A percentile compares a stretch with the other conserved stretches of the same genome.
phyloP scores from a whole-genome alignment of 2,329 filamentous ascomycete species.

The Phialocephala subalpina region DNA sequence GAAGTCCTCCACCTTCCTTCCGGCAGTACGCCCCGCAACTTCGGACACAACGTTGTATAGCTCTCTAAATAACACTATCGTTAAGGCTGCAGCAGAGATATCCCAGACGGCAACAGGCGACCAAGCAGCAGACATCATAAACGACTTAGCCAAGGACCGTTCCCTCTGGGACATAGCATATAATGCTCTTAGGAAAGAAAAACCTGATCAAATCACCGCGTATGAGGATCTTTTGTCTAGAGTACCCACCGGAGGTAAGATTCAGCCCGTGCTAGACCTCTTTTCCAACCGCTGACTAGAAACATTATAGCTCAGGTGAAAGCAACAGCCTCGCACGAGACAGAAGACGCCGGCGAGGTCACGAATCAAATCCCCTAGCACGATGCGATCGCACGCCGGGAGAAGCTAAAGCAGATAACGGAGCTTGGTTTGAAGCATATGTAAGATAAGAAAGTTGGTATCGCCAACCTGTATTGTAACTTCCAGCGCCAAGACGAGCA shows the following conservation, averaged over 20 bases:
- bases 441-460: slow-evolving; percentile 31
- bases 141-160: background rate
- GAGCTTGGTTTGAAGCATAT: slow-evolving; percentile 23
- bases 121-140: background rate
- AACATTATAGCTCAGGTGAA: slow-evolving; percentile 16
- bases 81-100: background rate
- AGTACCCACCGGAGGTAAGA: slow-evolving; percentile 4
- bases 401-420: slow-evolving; percentile 21
- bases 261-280: background rate
- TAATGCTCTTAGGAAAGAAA: slow-evolving; percentile 10
- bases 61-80: background rate
- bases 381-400: slow-evolving; percentile 19
- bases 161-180: slow-evolving; percentile 20
- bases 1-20: background rate
- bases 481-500: too few species aligned
- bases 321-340: slow-evolving; percentile 15
- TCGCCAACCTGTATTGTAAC: too few species aligned
- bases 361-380: slow-evolving; percentile 23
- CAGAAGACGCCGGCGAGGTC: slow-evolving; percentile 16
- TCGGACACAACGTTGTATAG: background rate
- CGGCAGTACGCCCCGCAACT: background rate
- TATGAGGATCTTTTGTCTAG: slow-evolving; percentile 19
- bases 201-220: slow-evolving; percentile 6
- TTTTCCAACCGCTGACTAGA: background rate
- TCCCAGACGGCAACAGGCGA: background rate